Percentiles rank a stretch among this genome's conserved stretches.
Evolutionary conservation across 805 yeast species (phyloP).

Genomic region (Saturnispora besseyi): DNA sequence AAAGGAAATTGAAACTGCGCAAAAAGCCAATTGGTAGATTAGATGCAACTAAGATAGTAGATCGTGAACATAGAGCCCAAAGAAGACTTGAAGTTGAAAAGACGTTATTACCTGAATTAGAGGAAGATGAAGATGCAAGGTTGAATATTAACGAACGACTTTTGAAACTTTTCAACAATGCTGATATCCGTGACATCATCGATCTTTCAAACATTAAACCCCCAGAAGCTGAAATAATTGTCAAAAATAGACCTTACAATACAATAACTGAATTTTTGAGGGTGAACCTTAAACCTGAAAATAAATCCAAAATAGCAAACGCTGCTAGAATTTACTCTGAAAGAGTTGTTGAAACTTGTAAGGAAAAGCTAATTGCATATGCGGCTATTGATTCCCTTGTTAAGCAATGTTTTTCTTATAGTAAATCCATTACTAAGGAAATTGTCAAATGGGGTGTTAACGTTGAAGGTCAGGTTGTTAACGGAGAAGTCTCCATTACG

Average conservation of each 20-base stretch:
- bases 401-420: slow-evolving; percentile 70
- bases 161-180: slow-evolving; percentile 69
- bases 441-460: slow-evolving; percentile 86
- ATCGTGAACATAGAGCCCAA: slow-evolving; percentile 11
- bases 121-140: slow-evolving; percentile 21
- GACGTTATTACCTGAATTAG: slow-evolving; percentile 24
- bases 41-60: neutral
- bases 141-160: slow-evolving; percentile 53
- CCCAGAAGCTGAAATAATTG: slow-evolving; percentile 51
- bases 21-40: neutral
- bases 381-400: slow-evolving; percentile 92
- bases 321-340: slow-evolving; percentile 43
- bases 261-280: slow-evolving; percentile 51
- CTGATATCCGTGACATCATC: slow-evolving; percentile 62
- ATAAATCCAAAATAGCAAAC: slow-evolving; percentile 10
- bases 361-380: slow-evolving; percentile 71
- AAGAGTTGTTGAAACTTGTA: slow-evolving; percentile 61
- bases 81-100: slow-evolving; percentile 29
- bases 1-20: neutral
- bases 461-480: slow-evolving; percentile 39
- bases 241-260: slow-evolving; percentile 62
- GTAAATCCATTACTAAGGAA: slow-evolving; percentile 58
- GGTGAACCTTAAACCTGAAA: slow-evolving; percentile 36
- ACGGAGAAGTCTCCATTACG: slow-evolving; percentile 59
- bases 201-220: slow-evolving; percentile 72